These are phyloP conservation scores for Jamesozyma jinghongensis DNA, from an alignment of 805 yeast species.

Conservation along the genomic window DNA sequence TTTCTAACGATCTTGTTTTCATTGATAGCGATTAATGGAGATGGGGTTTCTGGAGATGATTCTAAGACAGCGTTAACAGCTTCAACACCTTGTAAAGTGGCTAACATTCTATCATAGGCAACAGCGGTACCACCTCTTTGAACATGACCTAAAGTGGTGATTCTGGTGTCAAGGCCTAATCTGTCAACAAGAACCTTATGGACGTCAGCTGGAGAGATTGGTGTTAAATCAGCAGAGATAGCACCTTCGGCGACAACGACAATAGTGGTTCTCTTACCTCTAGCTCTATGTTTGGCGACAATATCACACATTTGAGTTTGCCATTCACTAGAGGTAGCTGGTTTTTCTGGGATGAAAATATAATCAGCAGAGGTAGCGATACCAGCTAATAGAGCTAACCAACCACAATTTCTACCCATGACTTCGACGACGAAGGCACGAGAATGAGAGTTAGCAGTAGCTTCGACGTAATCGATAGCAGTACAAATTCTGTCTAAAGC, in stretches of 20 bases:
- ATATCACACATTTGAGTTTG: slow-evolving; percentile 56
- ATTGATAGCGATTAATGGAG: slow-evolving; percentile 67
- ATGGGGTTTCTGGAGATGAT: slow-evolving; percentile 58
- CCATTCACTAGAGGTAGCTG: slow-evolving; percentile 59
- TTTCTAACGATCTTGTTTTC: slow-evolving; percentile 62
- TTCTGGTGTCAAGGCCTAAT: slow-evolving; percentile 66
- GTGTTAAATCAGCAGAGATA: slow-evolving; percentile 55
- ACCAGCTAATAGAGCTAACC: slow-evolving; percentile 79
- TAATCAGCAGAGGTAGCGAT: slow-evolving; percentile 73
- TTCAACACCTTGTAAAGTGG: slow-evolving; percentile 75
- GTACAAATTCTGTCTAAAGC: slow-evolving; percentile 66
- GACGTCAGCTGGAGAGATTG: slow-evolving; percentile 58
- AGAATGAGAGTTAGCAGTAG: slow-evolving; percentile 76
- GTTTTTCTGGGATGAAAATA: slow-evolving; percentile 72
- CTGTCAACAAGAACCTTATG: slow-evolving; percentile 53
- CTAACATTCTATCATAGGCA: slow-evolving; percentile 61
- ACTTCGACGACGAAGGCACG: slow-evolving; percentile 80
- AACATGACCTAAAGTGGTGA: slow-evolving; percentile 71
- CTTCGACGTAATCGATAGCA: slow-evolving; percentile 69
- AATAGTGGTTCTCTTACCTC: slow-evolving; percentile 70
- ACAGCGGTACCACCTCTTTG: slow-evolving; percentile 81
- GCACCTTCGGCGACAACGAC: slow-evolving; percentile 85
- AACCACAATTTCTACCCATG: slow-evolving; percentile 87
- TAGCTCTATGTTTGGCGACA: slow-evolving; percentile 51
- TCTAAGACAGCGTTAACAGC: slow-evolving; percentile 71